Evolutionary conservation across 2,329 filamentous ascomycete species (phyloP).

Genomic region (Penicillium fuscoglaucum): DNA sequence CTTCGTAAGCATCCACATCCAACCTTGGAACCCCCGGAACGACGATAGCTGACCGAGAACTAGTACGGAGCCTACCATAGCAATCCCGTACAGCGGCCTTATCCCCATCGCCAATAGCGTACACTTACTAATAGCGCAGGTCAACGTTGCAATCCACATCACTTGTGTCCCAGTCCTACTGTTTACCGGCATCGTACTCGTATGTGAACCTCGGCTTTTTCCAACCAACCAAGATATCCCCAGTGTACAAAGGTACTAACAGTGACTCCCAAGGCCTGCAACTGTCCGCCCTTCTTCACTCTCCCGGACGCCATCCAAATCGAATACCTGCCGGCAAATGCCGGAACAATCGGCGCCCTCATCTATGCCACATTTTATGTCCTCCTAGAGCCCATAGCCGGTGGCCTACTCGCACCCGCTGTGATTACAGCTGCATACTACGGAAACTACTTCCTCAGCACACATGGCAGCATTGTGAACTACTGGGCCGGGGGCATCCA

Average conservation of each 20-base stretch:
- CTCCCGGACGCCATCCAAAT: slow-evolving; percentile 56
- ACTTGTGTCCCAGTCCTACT: slow-evolving; percentile 63
- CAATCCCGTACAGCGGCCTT: slow-evolving; percentile 53
- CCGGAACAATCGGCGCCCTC: slow-evolving; percentile 58
- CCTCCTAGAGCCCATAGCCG: slow-evolving; percentile 90
- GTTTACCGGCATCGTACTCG: slow-evolving; percentile 60
- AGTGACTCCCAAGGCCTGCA: slow-evolving; percentile 51
- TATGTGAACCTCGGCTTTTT: slow-evolving; percentile 39
- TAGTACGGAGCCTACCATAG: slow-evolving; percentile 69
- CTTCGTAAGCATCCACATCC: slow-evolving; percentile 54
- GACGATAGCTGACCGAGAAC: slow-evolving; percentile 20
- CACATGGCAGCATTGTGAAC: slow-evolving; percentile 61
- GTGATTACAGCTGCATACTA: slow-evolving; percentile 73
- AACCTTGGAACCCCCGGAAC: slow-evolving; percentile 12
- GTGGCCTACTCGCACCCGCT: slow-evolving; percentile 71
- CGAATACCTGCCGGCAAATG: slow-evolving; percentile 60
- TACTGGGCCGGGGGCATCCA: slow-evolving; percentile 69
- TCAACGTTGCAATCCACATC: slow-evolving; percentile 65
- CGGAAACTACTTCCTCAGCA: slow-evolving; percentile 70
- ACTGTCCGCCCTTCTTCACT: slow-evolving; percentile 53
- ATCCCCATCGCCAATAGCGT: slow-evolving; percentile 12
- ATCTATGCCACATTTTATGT: slow-evolving; percentile 80
- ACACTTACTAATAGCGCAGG: slow-evolving; percentile 43
- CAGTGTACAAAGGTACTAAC: not conserved
- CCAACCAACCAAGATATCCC: not conserved